These are phyloP conservation scores for Leucocoprinus birnbaumii DNA, from an alignment of 768 basidiomycete species.

Conservation along the genomic window DNA sequence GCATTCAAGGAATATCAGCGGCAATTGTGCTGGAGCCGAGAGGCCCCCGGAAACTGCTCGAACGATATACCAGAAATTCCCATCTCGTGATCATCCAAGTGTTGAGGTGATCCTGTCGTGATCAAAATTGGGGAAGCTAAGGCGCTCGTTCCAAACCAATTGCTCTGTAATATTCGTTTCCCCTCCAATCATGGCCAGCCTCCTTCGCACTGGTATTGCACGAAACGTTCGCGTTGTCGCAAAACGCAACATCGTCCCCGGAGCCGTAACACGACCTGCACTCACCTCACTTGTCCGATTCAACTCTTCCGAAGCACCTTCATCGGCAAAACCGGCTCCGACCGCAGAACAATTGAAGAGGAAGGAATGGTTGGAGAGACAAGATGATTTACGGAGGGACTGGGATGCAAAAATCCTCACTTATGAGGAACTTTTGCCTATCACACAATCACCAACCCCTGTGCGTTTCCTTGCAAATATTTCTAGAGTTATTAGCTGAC, in stretches of 20 bases:
- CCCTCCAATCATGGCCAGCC: constrained; percentile 6
- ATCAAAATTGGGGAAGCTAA: neutral
- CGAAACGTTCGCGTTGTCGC: neutral
- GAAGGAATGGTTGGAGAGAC: constrained; percentile 31
- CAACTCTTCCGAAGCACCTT: constrained; percentile 26
- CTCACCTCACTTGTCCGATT: constrained; percentile 20
- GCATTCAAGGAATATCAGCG: neutral
- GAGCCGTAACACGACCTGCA: constrained; percentile 10
- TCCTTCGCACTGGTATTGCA: constrained; percentile 1
- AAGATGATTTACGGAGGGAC: constrained; percentile 53
- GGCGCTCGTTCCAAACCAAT: neutral
- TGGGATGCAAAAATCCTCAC: constrained; percentile 74
- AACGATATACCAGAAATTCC: neutral
- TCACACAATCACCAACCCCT: constrained; percentile 69
- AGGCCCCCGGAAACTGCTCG: neutral
- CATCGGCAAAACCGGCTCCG: constrained; percentile 19
- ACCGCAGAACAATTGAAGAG: constrained; percentile 27
- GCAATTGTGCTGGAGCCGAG: neutral
- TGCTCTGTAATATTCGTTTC: neutral
- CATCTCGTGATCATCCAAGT: neutral
- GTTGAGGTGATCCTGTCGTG: neutral
- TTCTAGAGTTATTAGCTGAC: neutral
- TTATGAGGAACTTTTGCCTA: constrained; percentile 82
- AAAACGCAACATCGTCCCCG: constrained; percentile 5
- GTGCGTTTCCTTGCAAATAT: constrained; percentile 32